Base-by-base conservation (phyloP, 441 rosid genomes). In the Adansonia gregorii region DNA sequence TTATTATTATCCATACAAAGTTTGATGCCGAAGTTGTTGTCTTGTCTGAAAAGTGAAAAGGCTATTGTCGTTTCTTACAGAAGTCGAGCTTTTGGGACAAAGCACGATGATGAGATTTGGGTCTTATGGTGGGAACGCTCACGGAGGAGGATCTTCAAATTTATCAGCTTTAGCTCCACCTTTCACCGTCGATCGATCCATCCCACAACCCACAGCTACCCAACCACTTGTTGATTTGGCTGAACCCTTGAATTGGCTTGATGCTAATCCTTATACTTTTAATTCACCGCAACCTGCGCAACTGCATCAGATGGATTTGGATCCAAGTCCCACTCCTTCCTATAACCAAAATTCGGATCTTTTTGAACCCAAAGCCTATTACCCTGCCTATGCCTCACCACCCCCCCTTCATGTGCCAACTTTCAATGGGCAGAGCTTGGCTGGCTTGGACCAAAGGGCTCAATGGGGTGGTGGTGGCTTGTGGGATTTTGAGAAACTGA, bases 101-200 rank as follows among this genome's bases (percentile, higher is more conserved):
- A 46, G 49, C 20, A 54, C 63, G 86, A 84, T 86, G 86, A 83
- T 86, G 86, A 84, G 83, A 78, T 78, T 77, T 76, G 87, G 88
- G 78, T 17, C 61, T 77, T 78, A 81, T 51, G 86, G 58, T 45
- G 58, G 78, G 48, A 66, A 45, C 52, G 41, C 12, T 6, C 10
- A 49, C 69, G 89, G 87, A 72, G 90, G 89, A 75, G 87, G 88
- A 52, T 84, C 82, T 61, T 90, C 92, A 11, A 89, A 84, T 80
- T 80, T 90, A 76, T 89, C 92, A 3, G 84, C 92, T 76, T 83
- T 78, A 63, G 94, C 94, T 73, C 91, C 85, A 8, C 94, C 94
- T 43, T 90, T 90, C 55, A 85, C 87, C 6, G 91, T 88, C n/a
- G 87, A 85, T 15, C 82, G 86, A 58, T 78, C 85, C 48, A 55